Evolutionary conservation across 495 filamentous ascomycete genomes (phyloP).

Genomic region (Penicillium riverlandense): DNA sequence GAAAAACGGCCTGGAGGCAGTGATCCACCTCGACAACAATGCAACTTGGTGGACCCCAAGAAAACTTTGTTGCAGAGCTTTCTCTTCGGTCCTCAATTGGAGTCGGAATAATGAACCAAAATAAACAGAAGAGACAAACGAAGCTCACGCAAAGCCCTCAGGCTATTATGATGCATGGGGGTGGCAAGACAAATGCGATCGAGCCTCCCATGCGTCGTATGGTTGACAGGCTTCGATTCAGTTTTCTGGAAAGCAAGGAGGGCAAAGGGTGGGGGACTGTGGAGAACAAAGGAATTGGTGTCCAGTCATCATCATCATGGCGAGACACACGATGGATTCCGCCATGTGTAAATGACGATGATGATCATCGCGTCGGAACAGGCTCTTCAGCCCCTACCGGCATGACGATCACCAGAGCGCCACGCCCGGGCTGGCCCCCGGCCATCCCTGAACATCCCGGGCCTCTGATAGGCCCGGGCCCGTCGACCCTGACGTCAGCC

Average conservation of each 20-base stretch:
- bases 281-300: background rate
- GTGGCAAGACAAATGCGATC: constrained; percentile 11
- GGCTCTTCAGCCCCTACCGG: constrained; percentile 9
- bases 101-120: background rate
- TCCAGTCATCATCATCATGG: background rate
- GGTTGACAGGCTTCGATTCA: constrained; percentile 9
- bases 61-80: background rate
- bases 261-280: background rate
- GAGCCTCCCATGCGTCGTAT: constrained; percentile 9
- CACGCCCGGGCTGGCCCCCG: constrained; percentile 11
- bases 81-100: background rate
- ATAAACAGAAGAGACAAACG: too few species aligned
- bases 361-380: constrained; percentile 4
- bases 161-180: background rate
- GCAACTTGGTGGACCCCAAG: background rate
- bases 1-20: too few species aligned
- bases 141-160: too few species aligned
- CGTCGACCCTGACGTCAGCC: too few species aligned
- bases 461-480: too few species aligned
- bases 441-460: too few species aligned
- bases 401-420: constrained; percentile 16
- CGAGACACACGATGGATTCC: too few species aligned
- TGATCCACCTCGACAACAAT: background rate
- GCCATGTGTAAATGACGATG: too few species aligned
- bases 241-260: constrained; percentile 11